Evolutionary conservation across 768 basidiomycete species (phyloP).

Genomic region (Boletus tomentosulus): DNA sequence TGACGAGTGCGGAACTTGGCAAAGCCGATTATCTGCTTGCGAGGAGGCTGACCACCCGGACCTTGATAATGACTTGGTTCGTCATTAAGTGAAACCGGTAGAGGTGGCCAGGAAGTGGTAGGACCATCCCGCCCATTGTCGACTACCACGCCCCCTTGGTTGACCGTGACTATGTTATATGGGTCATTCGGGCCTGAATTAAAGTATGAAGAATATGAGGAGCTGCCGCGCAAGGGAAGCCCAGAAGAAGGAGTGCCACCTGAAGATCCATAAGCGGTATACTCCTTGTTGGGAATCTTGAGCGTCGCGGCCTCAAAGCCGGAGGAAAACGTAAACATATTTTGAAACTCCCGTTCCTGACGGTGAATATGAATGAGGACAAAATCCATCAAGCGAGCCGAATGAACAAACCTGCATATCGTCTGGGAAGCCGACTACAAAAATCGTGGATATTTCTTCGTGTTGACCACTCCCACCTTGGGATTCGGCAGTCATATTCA

Average conservation of each 20-base stretch:
- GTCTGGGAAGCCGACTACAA: constrained; percentile 98
- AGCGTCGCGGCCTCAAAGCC: constrained; percentile 98
- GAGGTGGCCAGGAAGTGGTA: constrained; percentile 63
- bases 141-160: constrained; percentile 80
- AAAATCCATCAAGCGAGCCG: constrained; percentile 4
- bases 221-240: constrained; percentile 33
- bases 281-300: constrained; percentile 94
- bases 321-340: constrained; percentile 95
- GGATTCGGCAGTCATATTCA: constrained; percentile 21
- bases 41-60: constrained; percentile 45
- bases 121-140: constrained; percentile 71
- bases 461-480: constrained; percentile 34
- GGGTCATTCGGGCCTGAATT: constrained; percentile 65
- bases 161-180: constrained; percentile 78
- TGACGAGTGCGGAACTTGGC: constrained; percentile 89
- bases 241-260: constrained; percentile 35
- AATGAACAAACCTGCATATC: constrained; percentile 83
- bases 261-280: constrained; percentile 62
- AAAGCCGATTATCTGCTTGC: constrained; percentile 98
- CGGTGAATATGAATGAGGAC: constrained; percentile 13
- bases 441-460: constrained; percentile 95
- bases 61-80: constrained; percentile 33
- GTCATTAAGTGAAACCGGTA: constrained; percentile 29
- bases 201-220: constrained; percentile 34
- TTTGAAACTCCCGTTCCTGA: constrained; percentile 98